Percentiles rank a stretch among this genome's conserved stretches.
Evolutionary conservation across 805 yeast genomes (phyloP).

Genomic region (Starmerella tilneyi): DNA sequence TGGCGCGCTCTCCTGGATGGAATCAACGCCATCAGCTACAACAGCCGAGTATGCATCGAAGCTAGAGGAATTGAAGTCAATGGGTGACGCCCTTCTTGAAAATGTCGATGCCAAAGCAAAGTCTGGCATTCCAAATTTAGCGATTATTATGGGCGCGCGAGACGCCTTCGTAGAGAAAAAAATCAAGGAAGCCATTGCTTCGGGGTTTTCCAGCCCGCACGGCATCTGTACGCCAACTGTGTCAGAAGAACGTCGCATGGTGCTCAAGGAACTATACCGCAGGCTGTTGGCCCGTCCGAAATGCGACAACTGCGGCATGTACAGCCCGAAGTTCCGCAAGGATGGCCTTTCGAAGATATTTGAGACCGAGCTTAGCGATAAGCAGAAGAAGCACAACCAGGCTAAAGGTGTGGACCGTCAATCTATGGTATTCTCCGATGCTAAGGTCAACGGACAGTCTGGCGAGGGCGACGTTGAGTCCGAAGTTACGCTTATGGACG

Average conservation of each 20-base stretch:
- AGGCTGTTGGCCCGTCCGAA: conserved; percentile 64
- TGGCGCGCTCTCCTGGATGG: conserved; percentile 29
- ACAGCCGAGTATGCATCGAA: not conserved
- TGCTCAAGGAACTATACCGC: conserved; percentile 64
- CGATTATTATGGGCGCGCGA: conserved; percentile 43
- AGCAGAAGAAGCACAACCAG: conserved; percentile 65
- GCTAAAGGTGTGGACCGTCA: conserved; percentile 69
- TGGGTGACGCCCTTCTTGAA: conserved; percentile 20
- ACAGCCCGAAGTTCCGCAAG: conserved; percentile 84
- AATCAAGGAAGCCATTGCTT: conserved; percentile 61
- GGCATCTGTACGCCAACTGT: conserved; percentile 80
- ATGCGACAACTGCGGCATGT: conserved; percentile 95
- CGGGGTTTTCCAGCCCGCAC: conserved; percentile 54
- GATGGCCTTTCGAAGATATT: conserved; percentile 91
- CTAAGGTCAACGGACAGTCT: conserved; percentile 29
- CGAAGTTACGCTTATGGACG: conserved; percentile 30
- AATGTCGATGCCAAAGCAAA: conserved; percentile 37
- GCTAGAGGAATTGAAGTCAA: conserved; percentile 17
- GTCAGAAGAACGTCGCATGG: conserved; percentile 69
- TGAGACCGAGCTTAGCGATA: conserved; percentile 73
- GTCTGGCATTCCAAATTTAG: conserved; percentile 21
- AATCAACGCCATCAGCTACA: conserved; percentile 32
- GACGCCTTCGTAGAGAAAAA: conserved; percentile 60
- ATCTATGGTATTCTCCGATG: conserved; percentile 41
- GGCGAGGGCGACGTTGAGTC: conserved; percentile 30